phyloP scores from a whole-genome alignment of 2,329 filamentous ascomycete species.

The Ceratocystis albifundus region DNA sequence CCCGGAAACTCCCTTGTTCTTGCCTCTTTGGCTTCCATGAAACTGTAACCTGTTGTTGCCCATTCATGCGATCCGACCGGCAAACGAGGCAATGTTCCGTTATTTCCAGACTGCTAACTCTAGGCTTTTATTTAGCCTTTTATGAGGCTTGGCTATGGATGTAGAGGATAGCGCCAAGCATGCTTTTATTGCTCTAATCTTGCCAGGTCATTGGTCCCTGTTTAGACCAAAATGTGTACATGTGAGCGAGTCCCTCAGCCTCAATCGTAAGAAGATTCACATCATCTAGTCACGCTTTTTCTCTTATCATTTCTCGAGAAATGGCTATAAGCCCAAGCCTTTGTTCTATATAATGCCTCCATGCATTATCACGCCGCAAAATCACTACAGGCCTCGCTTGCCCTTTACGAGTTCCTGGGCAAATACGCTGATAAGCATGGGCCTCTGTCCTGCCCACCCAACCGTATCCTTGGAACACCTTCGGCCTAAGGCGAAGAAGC shows the following conservation, averaged over 20 bases:
- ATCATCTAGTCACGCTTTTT: background rate
- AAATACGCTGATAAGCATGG: background rate
- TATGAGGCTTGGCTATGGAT: too few species aligned
- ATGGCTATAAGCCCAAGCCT: background rate
- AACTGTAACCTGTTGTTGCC: background rate
- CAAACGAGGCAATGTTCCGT: too few species aligned
- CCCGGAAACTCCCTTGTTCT: constrained; percentile 1
- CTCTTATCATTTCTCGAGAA: background rate
- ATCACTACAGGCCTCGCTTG: background rate
- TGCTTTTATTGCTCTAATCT: too few species aligned
- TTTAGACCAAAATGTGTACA: too few species aligned
- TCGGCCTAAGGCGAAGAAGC: constrained; percentile 2
- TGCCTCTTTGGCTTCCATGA: background rate
- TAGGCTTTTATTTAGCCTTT: too few species aligned
- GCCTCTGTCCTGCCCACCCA: background rate
- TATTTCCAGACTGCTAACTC: too few species aligned
- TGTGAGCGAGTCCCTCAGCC: background rate
- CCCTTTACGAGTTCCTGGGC: background rate
- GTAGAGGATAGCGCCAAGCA: too few species aligned
- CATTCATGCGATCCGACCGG: background rate
- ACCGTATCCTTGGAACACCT: background rate
- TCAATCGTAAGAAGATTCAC: background rate
- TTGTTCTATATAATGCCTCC: background rate
- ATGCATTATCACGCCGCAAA: background rate
- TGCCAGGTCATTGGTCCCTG: too few species aligned